These are phyloP conservation scores for Paxillus involutus DNA, from an alignment of 768 basidiomycete species.

Conservation along the genomic window DNA sequence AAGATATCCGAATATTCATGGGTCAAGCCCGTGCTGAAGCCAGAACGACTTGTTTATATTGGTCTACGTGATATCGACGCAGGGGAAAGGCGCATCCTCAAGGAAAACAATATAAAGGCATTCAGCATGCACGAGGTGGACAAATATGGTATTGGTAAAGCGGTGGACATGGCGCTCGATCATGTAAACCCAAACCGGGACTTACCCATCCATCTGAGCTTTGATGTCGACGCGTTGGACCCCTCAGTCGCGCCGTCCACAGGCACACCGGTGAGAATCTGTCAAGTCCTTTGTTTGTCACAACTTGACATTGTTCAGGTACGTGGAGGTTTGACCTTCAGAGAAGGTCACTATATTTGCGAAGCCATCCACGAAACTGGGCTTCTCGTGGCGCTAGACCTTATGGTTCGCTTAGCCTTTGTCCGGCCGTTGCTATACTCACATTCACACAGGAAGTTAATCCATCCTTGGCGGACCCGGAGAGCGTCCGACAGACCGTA, in stretches of 20 bases:
- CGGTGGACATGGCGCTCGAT: slow-evolving; percentile 95
- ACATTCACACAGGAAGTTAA: slow-evolving; percentile 78
- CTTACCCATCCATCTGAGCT: slow-evolving; percentile 90
- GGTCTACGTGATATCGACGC: slow-evolving; percentile 92
- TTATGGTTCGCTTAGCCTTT: slow-evolving; percentile 66
- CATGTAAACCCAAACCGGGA: slow-evolving; percentile 86
- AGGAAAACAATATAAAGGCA: slow-evolving; percentile 76
- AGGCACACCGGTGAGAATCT: slow-evolving; percentile 73
- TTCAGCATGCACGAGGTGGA: slow-evolving; percentile 94
- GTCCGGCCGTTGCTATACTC: slow-evolving; percentile 1
- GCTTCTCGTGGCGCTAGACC: slow-evolving; percentile 84
- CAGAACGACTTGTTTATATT: slow-evolving; percentile 90
- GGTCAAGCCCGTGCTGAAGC: slow-evolving; percentile 64
- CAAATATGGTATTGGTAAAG: slow-evolving; percentile 86
- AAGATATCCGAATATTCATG: slow-evolving; percentile 49
- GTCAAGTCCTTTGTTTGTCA: neutral
- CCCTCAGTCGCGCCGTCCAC: slow-evolving; percentile 96
- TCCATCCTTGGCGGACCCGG: slow-evolving; percentile 80
- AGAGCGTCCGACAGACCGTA: slow-evolving; percentile 82
- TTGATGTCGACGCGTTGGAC: slow-evolving; percentile 95
- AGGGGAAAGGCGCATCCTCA: slow-evolving; percentile 85
- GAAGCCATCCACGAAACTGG: slow-evolving; percentile 93
- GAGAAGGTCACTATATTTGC: slow-evolving; percentile 98
- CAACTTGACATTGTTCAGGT: slow-evolving; percentile 44
- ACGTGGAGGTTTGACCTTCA: slow-evolving; percentile 92